Evolutionary conservation across 208 protist species (phyloP), one percentile per base, ranked within the genome.

Genomic region (Wallacemonas sp.): DNA sequence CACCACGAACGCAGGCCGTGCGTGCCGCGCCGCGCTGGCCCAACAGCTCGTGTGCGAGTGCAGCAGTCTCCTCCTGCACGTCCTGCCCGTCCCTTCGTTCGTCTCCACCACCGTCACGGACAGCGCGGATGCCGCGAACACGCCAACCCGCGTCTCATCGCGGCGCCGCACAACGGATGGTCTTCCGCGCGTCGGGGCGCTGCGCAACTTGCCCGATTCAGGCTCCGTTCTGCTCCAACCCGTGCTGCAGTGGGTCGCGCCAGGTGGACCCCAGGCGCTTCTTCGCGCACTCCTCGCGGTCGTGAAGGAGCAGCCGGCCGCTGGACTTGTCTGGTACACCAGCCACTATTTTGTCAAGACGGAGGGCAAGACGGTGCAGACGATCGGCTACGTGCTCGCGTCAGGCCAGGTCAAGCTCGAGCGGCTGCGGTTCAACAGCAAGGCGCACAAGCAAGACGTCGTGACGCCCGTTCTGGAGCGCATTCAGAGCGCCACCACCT

Each of bases 161-260:
- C 23, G 54, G 33, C 34, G 43, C 2, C 62, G 54, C 12, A 48
- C 23, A 34, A 61, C 38, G 23, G 43, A 46, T 33, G 39, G 49
- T 3, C 68, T 46, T 1, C 68, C 30, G 38, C 68, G 78, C 19
- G 36, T 74, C 5, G 71, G 65, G 5, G 78, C 71, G 41, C 55
- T 80, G 36, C 74, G 61, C 6, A 38, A 71, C 9, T 55, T 82
- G 11, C 76, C 62, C 29, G 17, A 32, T 0, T 47, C 36, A 47
- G 61, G 43, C 39, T 68, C 71, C 0, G 65, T 82, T 8, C 38
- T 80, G 56, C 44, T 78, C 17, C 34, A 75, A 26, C 79, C 81
- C 11, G 62, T 63, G n/a, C 41, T 80, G 38, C 76, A 70, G 24
- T 93, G 81, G 81, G 74, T 81, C 17, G 77, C 69, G 12, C 39